A percentile compares a stretch with the other conserved stretches of the same genome.
These are phyloP conservation scores for Primulina eburnea DNA, from an alignment of 257 asterid species.

Conservation along the genomic window DNA sequence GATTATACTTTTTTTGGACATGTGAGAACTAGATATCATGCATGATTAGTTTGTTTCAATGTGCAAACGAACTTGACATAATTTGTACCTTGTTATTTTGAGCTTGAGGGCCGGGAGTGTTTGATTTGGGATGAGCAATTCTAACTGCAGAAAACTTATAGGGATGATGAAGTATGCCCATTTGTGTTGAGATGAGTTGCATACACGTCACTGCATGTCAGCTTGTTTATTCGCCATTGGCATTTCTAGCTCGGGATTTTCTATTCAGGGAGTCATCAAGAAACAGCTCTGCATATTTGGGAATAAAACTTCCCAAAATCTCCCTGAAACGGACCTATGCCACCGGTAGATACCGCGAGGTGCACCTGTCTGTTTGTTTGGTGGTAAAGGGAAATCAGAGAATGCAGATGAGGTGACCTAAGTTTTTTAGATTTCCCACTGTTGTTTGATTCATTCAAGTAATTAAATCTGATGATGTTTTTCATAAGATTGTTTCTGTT, in stretches of 20 bases:
- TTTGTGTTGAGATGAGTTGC: conserved; percentile 39
- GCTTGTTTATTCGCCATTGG: conserved; percentile 28
- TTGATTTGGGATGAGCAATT: neutral
- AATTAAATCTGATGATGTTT: too few relatives aligned
- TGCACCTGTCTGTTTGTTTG: too few relatives aligned
- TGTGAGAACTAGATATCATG: neutral
- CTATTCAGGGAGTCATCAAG: conserved; percentile 23
- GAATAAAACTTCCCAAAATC: conserved; percentile 31
- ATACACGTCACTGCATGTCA: conserved; percentile 34
- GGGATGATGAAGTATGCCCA: conserved; percentile 35
- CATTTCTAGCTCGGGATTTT: conserved; percentile 16
- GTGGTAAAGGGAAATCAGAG: too few relatives aligned
- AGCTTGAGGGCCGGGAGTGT: neutral
- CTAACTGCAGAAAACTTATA: conserved; percentile 21
- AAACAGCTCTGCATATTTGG: conserved; percentile 30
- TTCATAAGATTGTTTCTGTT: too few relatives aligned
- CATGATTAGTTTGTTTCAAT: conserved; percentile 2
- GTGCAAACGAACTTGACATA: neutral
- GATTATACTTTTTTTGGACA: neutral
- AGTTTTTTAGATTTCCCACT: too few relatives aligned
- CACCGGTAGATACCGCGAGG: too few relatives aligned
- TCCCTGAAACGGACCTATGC: too few relatives aligned
- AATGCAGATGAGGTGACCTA: too few relatives aligned
- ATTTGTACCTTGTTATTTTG: conserved; percentile 3
- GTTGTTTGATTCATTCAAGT: too few relatives aligned